phyloP scores from a whole-genome alignment of 2,329 filamentous ascomycete genomes.

The Ascochyta pisi region DNA sequence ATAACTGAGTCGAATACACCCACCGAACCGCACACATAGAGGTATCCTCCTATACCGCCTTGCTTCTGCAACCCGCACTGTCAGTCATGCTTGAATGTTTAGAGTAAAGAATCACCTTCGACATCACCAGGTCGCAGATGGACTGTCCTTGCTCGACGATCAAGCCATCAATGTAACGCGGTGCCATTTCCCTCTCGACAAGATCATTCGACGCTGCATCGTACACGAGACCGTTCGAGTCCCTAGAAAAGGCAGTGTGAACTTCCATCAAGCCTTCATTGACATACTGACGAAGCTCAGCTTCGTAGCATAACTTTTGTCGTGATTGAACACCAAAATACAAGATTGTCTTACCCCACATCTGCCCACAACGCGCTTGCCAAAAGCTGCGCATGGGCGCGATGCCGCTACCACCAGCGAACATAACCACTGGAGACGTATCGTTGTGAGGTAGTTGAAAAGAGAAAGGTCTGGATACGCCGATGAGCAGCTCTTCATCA shows the following conservation, averaged over 20 bases:
- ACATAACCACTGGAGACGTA: slow-evolving; percentile 60
- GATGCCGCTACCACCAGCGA: slow-evolving; percentile 54
- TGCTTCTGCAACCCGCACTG: slow-evolving; percentile 7
- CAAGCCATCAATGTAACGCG: slow-evolving; percentile 61
- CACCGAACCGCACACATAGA: slow-evolving; percentile 60
- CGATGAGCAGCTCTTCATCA: slow-evolving; percentile 60
- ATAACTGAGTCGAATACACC: slow-evolving; percentile 63
- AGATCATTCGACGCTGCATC: slow-evolving; percentile 53
- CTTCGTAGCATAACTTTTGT: slow-evolving; percentile 35
- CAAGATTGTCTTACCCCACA: slow-evolving; percentile 29
- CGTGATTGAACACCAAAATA: slow-evolving; percentile 33
- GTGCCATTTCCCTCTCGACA: slow-evolving; percentile 57
- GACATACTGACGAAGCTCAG: slow-evolving; percentile 39
- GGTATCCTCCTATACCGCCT: slow-evolving; percentile 40
- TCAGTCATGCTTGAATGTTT: background rate
- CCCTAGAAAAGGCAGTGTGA: slow-evolving; percentile 61
- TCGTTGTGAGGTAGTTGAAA: slow-evolving; percentile 61
- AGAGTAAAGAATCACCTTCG: slow-evolving; percentile 45
- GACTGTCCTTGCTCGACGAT: slow-evolving; percentile 60
- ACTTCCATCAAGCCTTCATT: slow-evolving; percentile 60
- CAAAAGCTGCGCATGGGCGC: slow-evolving; percentile 37
- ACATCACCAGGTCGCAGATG: slow-evolving; percentile 64
- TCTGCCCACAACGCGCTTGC: slow-evolving; percentile 28
- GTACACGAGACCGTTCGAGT: slow-evolving; percentile 57
- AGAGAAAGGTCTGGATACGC: slow-evolving; percentile 59